Conservation (phyloP, 2,329 filamentous ascomycete species). For the Aureobasidium melanogenum region DNA sequence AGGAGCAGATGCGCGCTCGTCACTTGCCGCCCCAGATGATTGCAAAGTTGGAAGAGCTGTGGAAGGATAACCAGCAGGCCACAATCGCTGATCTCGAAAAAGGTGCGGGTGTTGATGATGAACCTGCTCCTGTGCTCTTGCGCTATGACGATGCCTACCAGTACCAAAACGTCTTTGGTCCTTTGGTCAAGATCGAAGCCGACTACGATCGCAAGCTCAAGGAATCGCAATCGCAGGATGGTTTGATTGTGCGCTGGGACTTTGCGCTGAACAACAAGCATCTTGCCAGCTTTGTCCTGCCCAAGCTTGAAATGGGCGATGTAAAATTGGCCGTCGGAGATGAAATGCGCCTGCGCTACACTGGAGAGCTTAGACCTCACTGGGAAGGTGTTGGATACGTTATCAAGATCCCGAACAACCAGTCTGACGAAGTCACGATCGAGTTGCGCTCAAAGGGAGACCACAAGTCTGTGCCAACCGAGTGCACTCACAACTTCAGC, state of each 20-base stretch:
- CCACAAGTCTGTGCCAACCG: slow-evolving; percentile 90
- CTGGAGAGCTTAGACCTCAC: slow-evolving; percentile 78
- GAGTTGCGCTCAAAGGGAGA: slow-evolving; percentile 91
- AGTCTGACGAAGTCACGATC: slow-evolving; percentile 93
- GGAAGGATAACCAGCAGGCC: slow-evolving; percentile 88
- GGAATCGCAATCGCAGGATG: slow-evolving; percentile 94
- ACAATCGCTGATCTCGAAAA: slow-evolving; percentile 90
- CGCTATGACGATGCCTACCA: slow-evolving; percentile 97
- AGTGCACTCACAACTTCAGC: slow-evolving; percentile 95
- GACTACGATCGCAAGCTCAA: slow-evolving; percentile 99
- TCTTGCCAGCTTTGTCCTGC: slow-evolving; percentile 86
- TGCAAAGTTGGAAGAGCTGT: slow-evolving; percentile 92
- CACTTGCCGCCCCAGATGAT: slow-evolving; percentile 92
- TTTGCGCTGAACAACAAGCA: slow-evolving; percentile 96
- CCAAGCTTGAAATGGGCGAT: slow-evolving; percentile 94
- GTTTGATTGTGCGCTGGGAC: slow-evolving; percentile 89
- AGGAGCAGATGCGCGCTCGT: slow-evolving; percentile 89
- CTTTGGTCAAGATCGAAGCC: slow-evolving; percentile 96
- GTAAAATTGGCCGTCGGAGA: slow-evolving; percentile 97
- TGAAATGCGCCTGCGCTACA: slow-evolving; percentile 96
- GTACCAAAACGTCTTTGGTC: slow-evolving; percentile 97
- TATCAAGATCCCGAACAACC: slow-evolving; percentile 98
- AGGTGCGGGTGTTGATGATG: slow-evolving; percentile 83
- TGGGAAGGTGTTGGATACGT: slow-evolving; percentile 99
- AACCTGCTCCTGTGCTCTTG: slow-evolving; percentile 82